Evolutionary conservation across 768 basidiomycete species (phyloP).

Genomic region (Dictyophora rubrovolvata): DNA sequence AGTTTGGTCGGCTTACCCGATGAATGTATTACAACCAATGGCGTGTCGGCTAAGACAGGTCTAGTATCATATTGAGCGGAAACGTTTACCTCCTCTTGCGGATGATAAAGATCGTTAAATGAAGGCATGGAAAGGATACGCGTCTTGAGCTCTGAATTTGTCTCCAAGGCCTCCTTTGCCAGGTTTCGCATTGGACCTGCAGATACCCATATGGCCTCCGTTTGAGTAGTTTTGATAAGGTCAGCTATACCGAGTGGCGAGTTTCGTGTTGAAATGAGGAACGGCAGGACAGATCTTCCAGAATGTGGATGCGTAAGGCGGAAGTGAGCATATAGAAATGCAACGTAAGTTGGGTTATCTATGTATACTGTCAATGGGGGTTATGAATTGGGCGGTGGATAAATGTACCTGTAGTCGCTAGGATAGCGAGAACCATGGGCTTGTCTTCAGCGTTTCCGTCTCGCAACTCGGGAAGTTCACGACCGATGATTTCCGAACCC

Average conservation of each 20-base stretch:
- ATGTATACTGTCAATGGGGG: not conserved
- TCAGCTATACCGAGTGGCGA: not conserved
- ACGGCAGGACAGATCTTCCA: not conserved
- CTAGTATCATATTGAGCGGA: not conserved
- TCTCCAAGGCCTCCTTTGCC: conserved; percentile 11
- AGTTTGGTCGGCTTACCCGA: conserved; percentile 12
- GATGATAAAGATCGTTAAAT: conserved; percentile 14
- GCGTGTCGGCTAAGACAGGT: not conserved
- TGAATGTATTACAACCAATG: conserved; percentile 10
- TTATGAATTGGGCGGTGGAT: not conserved
- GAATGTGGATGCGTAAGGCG: conserved; percentile 12
- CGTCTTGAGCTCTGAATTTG: conserved; percentile 5
- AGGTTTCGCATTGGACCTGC: conserved; percentile 16
- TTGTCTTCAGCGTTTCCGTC: not conserved
- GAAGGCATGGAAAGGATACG: conserved; percentile 10
- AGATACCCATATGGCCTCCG: conserved; percentile 18
- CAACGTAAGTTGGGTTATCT: conserved; percentile 21
- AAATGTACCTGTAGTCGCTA: conserved; percentile 7
- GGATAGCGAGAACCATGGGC: conserved; percentile 5
- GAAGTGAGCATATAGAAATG: conserved; percentile 10
- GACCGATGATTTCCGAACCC: not conserved
- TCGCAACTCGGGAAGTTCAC: not conserved
- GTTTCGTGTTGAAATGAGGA: not conserved
- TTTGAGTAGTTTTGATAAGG: conserved; percentile 10
- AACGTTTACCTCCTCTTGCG: conserved; percentile 11